Evolutionary conservation across 2,329 filamentous ascomycete species (phyloP), one percentile per base, ranked within the genome.

Genomic region (Diaporthe capsici): DNA sequence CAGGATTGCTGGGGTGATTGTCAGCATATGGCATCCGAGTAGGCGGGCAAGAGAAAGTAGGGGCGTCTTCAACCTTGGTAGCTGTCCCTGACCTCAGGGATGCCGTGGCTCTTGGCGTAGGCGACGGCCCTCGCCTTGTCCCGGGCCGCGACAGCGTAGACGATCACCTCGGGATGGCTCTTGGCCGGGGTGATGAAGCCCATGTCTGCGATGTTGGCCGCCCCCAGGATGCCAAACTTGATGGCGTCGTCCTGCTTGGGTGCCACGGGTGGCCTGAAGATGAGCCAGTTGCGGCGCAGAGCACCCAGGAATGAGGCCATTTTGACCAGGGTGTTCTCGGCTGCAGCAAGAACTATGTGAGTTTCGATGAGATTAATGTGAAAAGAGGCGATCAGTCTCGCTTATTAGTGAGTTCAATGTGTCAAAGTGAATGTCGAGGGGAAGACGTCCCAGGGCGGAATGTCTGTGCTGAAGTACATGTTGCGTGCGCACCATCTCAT

Each of bases 91-190:
- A 89, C 87, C 39, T 88, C 84, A 0, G 87, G 87, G 63, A 92
- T 89, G 12, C 82, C 82, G 79, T 91, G 82, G 75, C 86, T 88
- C 77, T 87, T 87, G 3, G 89, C 89, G 80, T 85, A 91, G 0
- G 82, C 83, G 68, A 85, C 81, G 0, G 90, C 90, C 70, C 83
- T 87, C 6, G 80, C 80, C 44, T 78, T 82, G 79, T 90, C 86
- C 6, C 90, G 84, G 3, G 89, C 88, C 3, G 90, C 88, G 1
- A 92, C 85, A 6, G 86, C 87, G 12, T 86, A 84, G 17, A 92
- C 76, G 17, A 90, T 83, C 20, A 91, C 87, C 53, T 90, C 88
- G 0, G 89, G 83, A 78, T 92, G 90, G 4, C 84, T 85, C 76
- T 84, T 86, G 20, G 89, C 89, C 0, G 90, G 89, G 3, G 76